Evolutionary conservation across 2,329 filamentous ascomycete species (phyloP).

Genomic region (Xylariaceae sp.): DNA sequence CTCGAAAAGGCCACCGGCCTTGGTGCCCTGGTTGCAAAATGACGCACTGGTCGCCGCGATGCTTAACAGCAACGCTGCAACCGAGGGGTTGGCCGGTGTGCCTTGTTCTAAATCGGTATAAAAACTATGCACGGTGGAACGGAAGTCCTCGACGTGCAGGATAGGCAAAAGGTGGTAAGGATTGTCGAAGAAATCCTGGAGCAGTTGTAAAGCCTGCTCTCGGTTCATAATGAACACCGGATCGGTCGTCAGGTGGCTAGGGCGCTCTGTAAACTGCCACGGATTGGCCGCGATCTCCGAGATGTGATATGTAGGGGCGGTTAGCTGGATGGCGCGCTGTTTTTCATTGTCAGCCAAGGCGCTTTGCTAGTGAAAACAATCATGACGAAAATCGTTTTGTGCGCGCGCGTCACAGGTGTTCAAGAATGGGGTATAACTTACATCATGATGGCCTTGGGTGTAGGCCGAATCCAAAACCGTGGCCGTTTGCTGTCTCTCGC

Average conservation of each 20-base stretch:
- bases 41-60: constrained; percentile 30
- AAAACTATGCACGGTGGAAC: constrained; percentile 18
- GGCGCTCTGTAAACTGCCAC: too few relatives aligned
- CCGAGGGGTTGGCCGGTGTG: constrained; percentile 15
- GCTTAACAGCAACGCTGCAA: constrained; percentile 27
- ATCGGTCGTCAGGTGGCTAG: background rate
- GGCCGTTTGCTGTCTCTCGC: too few relatives aligned
- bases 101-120: constrained; percentile 19
- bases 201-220: constrained; percentile 26
- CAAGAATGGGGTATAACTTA: too few relatives aligned
- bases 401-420: too few relatives aligned
- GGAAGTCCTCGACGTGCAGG: constrained; percentile 26
- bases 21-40: constrained; percentile 22
- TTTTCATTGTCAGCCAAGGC: too few relatives aligned
- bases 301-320: too few relatives aligned
- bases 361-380: too few relatives aligned
- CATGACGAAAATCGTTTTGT: too few relatives aligned
- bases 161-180: constrained; percentile 27
- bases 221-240: constrained; percentile 20
- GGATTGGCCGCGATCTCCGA: too few relatives aligned
- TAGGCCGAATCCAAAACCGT: too few relatives aligned
- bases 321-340: too few relatives aligned
- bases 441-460: too few relatives aligned
- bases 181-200: constrained; percentile 28
- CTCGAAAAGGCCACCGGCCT: constrained; percentile 11